These are phyloP conservation scores for Seminavis robusta DNA, from an alignment of 108 stramenopile species.

Conservation along the genomic window DNA sequence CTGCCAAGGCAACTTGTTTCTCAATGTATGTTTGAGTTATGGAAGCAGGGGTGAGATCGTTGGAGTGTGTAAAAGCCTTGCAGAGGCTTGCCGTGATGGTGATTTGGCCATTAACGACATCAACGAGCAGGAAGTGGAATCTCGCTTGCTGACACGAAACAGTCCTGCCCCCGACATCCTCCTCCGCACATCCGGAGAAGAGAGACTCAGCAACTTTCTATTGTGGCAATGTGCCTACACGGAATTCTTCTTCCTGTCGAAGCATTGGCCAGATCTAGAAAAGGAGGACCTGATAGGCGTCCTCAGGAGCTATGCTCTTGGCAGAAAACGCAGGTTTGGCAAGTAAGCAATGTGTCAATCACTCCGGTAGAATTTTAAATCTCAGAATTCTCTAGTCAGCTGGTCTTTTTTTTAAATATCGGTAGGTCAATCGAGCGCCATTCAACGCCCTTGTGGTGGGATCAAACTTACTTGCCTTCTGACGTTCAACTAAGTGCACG, in stretches of 20 bases:
- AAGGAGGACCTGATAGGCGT: conserved; percentile 59
- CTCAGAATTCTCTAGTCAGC: neutral
- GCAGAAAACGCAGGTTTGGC: conserved; percentile 81
- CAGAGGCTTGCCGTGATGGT: conserved; percentile 42
- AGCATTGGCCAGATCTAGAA: conserved; percentile 89
- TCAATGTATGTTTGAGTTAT: conserved; percentile 94
- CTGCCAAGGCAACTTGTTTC: conserved; percentile 46
- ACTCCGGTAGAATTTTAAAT: neutral
- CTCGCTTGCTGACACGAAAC: conserved; percentile 43
- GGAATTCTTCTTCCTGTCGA: conserved; percentile 93
- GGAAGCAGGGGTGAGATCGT: conserved; percentile 92
- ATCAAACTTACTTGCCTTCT: too few species aligned
- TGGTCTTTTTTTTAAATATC: too few species aligned
- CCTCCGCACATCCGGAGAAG: conserved; percentile 95
- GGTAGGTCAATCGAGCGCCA: too few species aligned
- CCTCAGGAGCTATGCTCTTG: conserved; percentile 49
- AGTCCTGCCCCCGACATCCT: conserved; percentile 87
- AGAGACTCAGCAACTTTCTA: conserved; percentile 91
- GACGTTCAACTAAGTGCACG: too few species aligned
- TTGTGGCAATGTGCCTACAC: conserved; percentile 95
- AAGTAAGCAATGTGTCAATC: conserved; percentile 30
- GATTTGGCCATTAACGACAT: conserved; percentile 42
- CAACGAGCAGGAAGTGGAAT: conserved; percentile 41
- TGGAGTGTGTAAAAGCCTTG: conserved; percentile 61
- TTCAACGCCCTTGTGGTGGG: too few species aligned